Conservation (phyloP, 495 filamentous ascomycete species). For the Amphirosellinia nigrospora region DNA sequence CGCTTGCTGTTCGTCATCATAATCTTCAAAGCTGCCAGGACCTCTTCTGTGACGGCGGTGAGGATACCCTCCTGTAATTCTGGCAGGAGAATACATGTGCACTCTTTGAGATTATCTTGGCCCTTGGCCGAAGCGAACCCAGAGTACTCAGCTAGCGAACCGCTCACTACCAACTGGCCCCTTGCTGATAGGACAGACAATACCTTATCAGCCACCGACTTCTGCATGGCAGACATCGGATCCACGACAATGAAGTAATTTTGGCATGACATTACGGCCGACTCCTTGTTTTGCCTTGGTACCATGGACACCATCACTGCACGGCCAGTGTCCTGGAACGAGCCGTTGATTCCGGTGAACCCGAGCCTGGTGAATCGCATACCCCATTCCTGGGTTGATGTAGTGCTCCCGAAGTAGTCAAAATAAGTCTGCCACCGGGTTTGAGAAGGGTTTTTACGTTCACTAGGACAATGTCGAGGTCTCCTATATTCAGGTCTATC, state of each 20-base stretch:
- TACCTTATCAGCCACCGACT: background rate
- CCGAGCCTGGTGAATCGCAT: background rate
- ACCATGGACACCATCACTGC: background rate
- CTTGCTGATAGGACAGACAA: slow-evolving; percentile 2
- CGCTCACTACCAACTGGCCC: background rate
- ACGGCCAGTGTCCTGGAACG: background rate
- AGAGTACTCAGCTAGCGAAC: background rate
- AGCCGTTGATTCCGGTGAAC: slow-evolving; percentile 1
- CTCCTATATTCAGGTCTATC: background rate
- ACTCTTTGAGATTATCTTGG: slow-evolving; percentile 4
- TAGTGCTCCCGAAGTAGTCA: background rate
- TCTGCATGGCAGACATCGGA: background rate
- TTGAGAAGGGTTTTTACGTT: background rate
- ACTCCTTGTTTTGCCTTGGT: background rate
- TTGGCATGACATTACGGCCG: background rate
- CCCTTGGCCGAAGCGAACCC: background rate
- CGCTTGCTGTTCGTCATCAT: slow-evolving; percentile 26
- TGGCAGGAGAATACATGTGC: background rate
- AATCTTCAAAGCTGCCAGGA: slow-evolving; percentile 21
- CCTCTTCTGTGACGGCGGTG: slow-evolving; percentile 5
- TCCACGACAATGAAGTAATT: slow-evolving; percentile 6
- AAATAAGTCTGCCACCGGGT: slow-evolving; percentile 2
- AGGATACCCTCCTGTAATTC: slow-evolving; percentile 1
- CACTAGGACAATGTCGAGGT: slow-evolving; percentile 1
- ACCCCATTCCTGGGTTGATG: background rate